Evolutionary conservation across 495 filamentous ascomycete species (phyloP), one percentile per base, ranked within the genome.

Genomic region (Talaromyces wortmannii): DNA sequence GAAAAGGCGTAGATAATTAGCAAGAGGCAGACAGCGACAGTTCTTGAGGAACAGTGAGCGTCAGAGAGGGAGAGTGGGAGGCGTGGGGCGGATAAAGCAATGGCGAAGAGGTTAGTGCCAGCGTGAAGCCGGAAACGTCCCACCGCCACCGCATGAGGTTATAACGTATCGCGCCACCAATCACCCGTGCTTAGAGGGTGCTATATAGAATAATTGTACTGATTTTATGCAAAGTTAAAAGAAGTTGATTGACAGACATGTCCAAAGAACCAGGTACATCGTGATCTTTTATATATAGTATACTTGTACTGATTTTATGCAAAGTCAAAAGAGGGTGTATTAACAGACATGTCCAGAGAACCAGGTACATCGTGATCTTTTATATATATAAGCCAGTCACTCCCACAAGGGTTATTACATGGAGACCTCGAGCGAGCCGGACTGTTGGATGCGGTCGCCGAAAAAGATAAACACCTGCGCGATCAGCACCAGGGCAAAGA

Each of bases 401-500:
- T 48, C n/a, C 10, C 13, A 15, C 12, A 44, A 44, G 15, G 23
- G 8, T 13, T 11, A 7, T 52, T 52, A 52, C 36, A 40, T 23
- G 40, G 5, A 29, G 43, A 52, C n/a, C 5, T 46, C 44, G 3
- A 23, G 7, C 7, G 17, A 10, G 7, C 13, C n/a, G 7, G 44
- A 15, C 7, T 15, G 10, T 7, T 46, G 10, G n/a, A 49, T 63
- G 56, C 5, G 17, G 7, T 46, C 17, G 16, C 68, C 65, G 36
- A 67, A 61, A 31, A 70, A 62, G 11, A 68, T 54, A 42, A 58
- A 56, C 10, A 80, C 10, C 61, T 81, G 64, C 16, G 43, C 65
- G 43, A 58, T 55, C 0, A 82, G 6, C 7, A 72, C 43, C 30
- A 72, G 31, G 13, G 68, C 55, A 48, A 82, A 63, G 16, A 84